Evolutionary conservation across 2,329 filamentous ascomycete species (phyloP).

Genomic region (Ascochyta clinopodiicola): DNA sequence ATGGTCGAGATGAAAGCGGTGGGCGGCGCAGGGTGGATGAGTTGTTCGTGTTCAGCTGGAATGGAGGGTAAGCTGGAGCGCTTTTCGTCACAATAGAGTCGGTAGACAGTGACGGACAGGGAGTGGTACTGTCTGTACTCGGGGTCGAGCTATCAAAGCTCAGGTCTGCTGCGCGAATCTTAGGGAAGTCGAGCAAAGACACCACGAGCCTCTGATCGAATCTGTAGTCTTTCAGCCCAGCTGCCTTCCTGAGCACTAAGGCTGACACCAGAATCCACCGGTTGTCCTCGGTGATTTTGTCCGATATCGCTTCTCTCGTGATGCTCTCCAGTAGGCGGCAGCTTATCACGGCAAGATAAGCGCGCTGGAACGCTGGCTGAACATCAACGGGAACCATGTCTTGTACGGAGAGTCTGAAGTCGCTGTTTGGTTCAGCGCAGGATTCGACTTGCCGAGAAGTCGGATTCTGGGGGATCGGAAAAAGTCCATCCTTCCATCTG

Average conservation of each 20-base stretch:
- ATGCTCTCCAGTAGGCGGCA: constrained; percentile 32
- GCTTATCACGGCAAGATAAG: constrained; percentile 36
- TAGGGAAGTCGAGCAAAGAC: constrained; percentile 25
- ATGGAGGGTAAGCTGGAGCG: constrained; percentile 9
- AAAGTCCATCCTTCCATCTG: constrained; percentile 30
- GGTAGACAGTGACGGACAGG: neutral
- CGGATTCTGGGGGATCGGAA: constrained; percentile 36
- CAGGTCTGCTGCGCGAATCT: neutral
- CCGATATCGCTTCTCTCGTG: constrained; percentile 16
- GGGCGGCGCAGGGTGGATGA: neutral
- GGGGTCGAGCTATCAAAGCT: neutral
- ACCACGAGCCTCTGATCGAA: constrained; percentile 40
- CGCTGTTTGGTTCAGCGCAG: constrained; percentile 26
- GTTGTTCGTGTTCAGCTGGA: constrained; percentile 26
- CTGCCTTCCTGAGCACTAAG: constrained; percentile 25
- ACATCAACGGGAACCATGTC: constrained; percentile 36
- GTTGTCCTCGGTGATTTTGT: constrained; percentile 26
- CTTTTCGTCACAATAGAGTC: neutral
- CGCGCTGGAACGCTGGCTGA: constrained; percentile 28
- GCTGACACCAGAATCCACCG: constrained; percentile 33
- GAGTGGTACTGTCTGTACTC: neutral
- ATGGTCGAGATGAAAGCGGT: neutral
- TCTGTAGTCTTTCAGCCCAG: constrained; percentile 26
- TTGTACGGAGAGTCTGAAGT: constrained; percentile 28
- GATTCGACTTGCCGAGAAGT: constrained; percentile 33